These are phyloP conservation scores for Solanum hybrid DNA, from an alignment of 305 asterid genomes.

Conservation along the genomic window DNA sequence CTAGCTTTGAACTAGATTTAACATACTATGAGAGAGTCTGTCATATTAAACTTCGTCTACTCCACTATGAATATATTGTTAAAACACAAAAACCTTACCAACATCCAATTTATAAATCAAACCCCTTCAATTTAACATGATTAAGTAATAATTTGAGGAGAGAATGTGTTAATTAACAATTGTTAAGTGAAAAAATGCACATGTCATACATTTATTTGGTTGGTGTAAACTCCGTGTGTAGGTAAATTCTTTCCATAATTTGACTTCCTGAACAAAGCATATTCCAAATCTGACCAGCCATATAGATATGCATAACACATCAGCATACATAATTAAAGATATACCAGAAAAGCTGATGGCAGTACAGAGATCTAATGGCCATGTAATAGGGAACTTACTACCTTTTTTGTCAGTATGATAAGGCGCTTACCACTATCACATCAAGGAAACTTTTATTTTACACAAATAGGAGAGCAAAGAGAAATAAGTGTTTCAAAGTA, in stretches of 20 bases:
- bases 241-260: background rate
- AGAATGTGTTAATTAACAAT: background rate
- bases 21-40: background rate
- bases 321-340: background rate
- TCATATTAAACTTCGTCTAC: background rate
- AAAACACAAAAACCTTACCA: background rate
- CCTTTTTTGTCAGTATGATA: background rate
- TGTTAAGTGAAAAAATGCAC: background rate
- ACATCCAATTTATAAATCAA: background rate
- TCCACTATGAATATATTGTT: background rate
- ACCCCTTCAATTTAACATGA: background rate
- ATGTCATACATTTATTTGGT: background rate
- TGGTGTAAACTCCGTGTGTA: background rate
- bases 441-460: background rate
- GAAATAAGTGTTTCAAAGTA: background rate
- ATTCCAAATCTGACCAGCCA: background rate
- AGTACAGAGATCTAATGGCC: background rate
- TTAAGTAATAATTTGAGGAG: background rate
- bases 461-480: background rate
- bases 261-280: background rate
- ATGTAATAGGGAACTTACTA: background rate
- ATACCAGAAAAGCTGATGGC: background rate
- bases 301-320: constrained; percentile 3
- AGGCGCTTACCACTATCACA: background rate
- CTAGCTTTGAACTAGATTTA: background rate